Percentiles rank a stretch among this genome's conserved stretches.
These are phyloP conservation scores for Penicillium sp. DNA, from an alignment of 2,329 filamentous ascomycete species.

Conservation along the genomic window DNA sequence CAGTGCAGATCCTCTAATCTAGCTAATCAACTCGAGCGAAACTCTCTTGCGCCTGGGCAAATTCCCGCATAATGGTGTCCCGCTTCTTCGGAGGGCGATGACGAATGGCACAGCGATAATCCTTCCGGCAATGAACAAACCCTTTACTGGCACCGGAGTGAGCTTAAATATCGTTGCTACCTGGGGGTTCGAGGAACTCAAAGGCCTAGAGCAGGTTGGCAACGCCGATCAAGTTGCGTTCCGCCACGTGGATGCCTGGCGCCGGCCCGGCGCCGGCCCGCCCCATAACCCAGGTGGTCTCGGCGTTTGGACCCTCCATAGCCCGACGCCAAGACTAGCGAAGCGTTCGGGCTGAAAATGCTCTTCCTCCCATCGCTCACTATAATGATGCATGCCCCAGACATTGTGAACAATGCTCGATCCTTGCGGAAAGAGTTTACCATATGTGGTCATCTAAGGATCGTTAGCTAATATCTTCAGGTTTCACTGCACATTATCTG, in stretches of 20 bases:
- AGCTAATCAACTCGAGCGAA: neutral
- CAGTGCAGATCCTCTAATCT: neutral
- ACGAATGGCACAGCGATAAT: neutral
- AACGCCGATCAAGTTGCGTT: neutral
- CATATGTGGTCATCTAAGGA: neutral
- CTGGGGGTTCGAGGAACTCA: neutral
- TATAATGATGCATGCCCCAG: neutral
- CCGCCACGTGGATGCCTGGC: slow-evolving; percentile 1
- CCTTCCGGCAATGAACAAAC: neutral
- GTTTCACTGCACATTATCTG: neutral
- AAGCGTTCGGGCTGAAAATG: neutral
- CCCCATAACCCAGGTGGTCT: neutral
- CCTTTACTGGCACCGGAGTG: neutral
- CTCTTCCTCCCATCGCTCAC: neutral
- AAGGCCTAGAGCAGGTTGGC: slow-evolving; percentile 4
- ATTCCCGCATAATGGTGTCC: neutral
- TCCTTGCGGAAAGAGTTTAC: neutral
- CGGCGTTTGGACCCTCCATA: neutral
- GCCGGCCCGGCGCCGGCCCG: neutral
- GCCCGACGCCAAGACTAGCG: neutral
- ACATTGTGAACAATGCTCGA: neutral
- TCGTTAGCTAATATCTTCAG: neutral
- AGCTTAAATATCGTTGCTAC: neutral
- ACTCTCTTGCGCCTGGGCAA: neutral
- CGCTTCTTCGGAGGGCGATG: neutral